Conservation (phyloP, 2,329 filamentous ascomycete species). For the Colletotrichum brevisporum region DNA sequence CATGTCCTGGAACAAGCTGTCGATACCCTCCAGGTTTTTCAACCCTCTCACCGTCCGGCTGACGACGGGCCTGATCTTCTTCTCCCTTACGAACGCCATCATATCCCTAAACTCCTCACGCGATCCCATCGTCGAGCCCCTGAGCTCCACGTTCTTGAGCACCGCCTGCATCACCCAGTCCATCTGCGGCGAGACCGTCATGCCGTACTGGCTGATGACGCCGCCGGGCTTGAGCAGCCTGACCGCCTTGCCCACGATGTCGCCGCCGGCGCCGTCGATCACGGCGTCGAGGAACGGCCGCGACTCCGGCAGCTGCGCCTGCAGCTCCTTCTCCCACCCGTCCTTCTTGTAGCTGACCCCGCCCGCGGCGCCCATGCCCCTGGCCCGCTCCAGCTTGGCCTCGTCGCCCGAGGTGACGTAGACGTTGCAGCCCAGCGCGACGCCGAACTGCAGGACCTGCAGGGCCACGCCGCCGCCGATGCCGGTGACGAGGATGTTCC, state of each 20-base stretch:
- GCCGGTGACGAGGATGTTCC: slow-evolving; percentile 88
- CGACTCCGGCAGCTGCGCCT: slow-evolving; percentile 72
- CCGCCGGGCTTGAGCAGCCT: slow-evolving; percentile 85
- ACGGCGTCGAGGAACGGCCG: slow-evolving; percentile 84
- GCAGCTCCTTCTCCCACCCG: slow-evolving; percentile 85
- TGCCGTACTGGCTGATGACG: slow-evolving; percentile 89
- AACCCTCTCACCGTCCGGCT: slow-evolving; percentile 81
- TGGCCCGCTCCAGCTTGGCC: slow-evolving; percentile 82
- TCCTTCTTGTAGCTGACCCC: slow-evolving; percentile 87
- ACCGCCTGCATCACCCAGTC: slow-evolving; percentile 88
- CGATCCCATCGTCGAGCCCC: slow-evolving; percentile 92
- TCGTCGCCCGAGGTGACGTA: slow-evolving; percentile 83
- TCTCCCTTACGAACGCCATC: slow-evolving; percentile 82
- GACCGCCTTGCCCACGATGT: slow-evolving; percentile 79
- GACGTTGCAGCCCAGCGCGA: slow-evolving; percentile 81
- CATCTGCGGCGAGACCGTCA: slow-evolving; percentile 90
- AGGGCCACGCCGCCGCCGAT: slow-evolving; percentile 95
- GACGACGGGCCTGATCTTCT: slow-evolving; percentile 83
- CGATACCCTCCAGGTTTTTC: slow-evolving; percentile 82
- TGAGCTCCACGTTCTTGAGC: slow-evolving; percentile 88
- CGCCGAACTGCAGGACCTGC: slow-evolving; percentile 84
- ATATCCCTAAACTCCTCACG: slow-evolving; percentile 91
- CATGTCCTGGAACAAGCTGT: slow-evolving; percentile 90
- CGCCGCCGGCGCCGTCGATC: slow-evolving; percentile 91
- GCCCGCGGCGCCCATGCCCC: slow-evolving; percentile 79